Conservation (phyloP, 225 moss, liverwort and hornwort species). For the Sphagnum contortum region DNA sequence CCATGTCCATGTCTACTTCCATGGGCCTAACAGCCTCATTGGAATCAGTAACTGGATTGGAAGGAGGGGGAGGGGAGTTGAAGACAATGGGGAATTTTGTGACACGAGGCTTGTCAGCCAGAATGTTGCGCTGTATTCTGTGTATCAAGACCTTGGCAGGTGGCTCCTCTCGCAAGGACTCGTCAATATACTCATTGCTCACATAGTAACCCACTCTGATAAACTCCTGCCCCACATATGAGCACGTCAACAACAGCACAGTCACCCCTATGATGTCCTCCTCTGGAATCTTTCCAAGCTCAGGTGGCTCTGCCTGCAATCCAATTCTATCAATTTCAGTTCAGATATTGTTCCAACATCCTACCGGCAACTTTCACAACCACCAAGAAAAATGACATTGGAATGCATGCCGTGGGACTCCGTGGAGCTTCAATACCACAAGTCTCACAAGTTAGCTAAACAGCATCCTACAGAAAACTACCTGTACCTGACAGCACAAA, state of each 20-base stretch:
- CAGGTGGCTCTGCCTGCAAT: conserved; percentile 43
- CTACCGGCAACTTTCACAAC: too few species aligned
- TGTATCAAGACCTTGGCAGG: conserved; percentile 46
- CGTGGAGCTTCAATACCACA: too few species aligned
- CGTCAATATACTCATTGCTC: conserved; percentile 52
- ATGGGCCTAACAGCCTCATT: conserved; percentile 10
- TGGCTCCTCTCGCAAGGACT: conserved; percentile 42
- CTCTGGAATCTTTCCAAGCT: conserved; percentile 43
- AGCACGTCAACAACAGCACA: conserved; percentile 47
- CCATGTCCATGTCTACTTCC: too few species aligned
- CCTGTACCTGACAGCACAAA: too few species aligned
- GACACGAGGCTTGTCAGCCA: conserved; percentile 49
- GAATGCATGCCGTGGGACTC: too few species aligned
- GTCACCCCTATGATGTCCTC: conserved; percentile 55
- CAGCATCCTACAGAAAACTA: too few species aligned
- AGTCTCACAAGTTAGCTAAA: too few species aligned
- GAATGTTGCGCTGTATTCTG: conserved; percentile 49
- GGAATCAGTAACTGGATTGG: too few species aligned
- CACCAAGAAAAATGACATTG: too few species aligned
- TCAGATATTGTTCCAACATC: too few species aligned
- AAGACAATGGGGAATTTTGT: conserved; percentile 56
- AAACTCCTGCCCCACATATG: conserved; percentile 58
- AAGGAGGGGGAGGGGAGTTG: conserved; percentile 8
- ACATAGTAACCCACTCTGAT: conserved; percentile 50
- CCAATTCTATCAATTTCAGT: too few species aligned